These are phyloP conservation scores for Pleurotus cornucopiae DNA, from an alignment of 768 basidiomycete species.

Conservation along the genomic window DNA sequence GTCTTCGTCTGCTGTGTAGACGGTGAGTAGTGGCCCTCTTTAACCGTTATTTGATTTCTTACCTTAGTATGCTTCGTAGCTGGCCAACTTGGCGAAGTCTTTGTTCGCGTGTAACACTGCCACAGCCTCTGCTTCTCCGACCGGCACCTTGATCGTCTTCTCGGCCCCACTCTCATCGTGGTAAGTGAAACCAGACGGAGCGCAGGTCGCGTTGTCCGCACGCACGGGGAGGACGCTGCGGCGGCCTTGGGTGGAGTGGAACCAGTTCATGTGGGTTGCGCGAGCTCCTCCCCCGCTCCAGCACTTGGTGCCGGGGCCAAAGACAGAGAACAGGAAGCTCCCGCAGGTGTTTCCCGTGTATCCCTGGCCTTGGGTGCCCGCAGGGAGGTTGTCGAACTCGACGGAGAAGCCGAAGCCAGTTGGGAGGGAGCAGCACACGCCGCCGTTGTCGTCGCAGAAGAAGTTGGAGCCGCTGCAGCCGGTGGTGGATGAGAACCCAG, in stretches of 20 bases:
- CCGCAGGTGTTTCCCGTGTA: conserved; percentile 6
- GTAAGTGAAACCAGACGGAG: conserved; percentile 1
- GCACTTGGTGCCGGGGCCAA: conserved; percentile 5
- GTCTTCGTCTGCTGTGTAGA: too few relatives aligned
- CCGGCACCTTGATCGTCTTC: conserved; percentile 7
- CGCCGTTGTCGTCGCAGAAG: conserved; percentile 2
- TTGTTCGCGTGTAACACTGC: background rate
- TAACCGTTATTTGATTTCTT: background rate
- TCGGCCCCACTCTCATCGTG: background rate
- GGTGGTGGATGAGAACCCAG: conserved; percentile 6
- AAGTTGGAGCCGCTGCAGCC: conserved; percentile 5
- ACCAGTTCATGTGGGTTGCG: conserved; percentile 6
- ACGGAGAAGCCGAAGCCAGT: conserved; percentile 8
- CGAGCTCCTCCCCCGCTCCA: conserved; percentile 6
- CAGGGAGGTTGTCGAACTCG: conserved; percentile 5
- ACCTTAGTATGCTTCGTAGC: background rate
- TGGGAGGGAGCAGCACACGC: conserved; percentile 2
- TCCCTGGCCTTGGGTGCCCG: conserved; percentile 3
- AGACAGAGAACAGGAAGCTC: conserved; percentile 6
- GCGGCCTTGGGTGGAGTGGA: background rate
- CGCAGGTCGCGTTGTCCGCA: background rate
- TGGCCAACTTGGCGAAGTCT: background rate
- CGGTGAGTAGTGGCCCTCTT: too few relatives aligned
- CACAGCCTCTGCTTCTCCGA: background rate
- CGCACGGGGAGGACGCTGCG: background rate